Base-by-base conservation (phyloP, 2,329 filamentous ascomycete genomes). In the Diaporthe longicolla region DNA sequence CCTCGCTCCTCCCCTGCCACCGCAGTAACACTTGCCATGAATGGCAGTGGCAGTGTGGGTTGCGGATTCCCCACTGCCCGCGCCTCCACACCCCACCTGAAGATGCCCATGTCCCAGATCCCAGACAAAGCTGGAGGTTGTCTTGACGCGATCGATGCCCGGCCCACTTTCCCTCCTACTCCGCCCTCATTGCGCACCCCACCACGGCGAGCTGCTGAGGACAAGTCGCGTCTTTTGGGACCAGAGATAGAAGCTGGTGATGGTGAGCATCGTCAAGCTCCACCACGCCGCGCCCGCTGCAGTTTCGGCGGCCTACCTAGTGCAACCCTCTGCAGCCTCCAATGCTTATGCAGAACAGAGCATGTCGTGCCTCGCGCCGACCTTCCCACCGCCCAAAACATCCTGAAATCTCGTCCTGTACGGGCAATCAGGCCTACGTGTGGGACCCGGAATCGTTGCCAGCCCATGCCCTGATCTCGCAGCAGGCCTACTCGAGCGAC, bases 341-440 rank as follows among this genome's bases (percentile, higher is more conserved):
- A 24, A 11, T 63, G 58, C 40, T 26, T 45, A 40, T 68, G 63
- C 63, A 54, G 45, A 54, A 26, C 29, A 68, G 63, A 68, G 32
- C 45, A 26, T 68, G 63, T 54, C 15, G 63, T 68, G 63, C 48
- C 21, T 68, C 63, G 63, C 63, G 45, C 54, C 63, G 63, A 68
- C 48, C 32, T 68, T 37, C 45, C 63, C 63, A 66, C 43, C 45
- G 10, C 21, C 61, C 43, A 37, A 21, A 10, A 13, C 26, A 9
- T 24, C 43, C 43, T 13, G 19, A 8, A n/a, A 3, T 29, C 45
- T 50, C 43, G 61, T 66, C 61, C 61, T 43, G 24, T 52, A 66
- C 7, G 11, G 61, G 61, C 32, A 52, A 52, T 37, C 45, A 13
- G 45, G 45, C 29, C 21, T n/a, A 15, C 50, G 61, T 29, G 40